Conservation (phyloP, 139 green algal species). For the Chlamydomonas sp. region DNA sequence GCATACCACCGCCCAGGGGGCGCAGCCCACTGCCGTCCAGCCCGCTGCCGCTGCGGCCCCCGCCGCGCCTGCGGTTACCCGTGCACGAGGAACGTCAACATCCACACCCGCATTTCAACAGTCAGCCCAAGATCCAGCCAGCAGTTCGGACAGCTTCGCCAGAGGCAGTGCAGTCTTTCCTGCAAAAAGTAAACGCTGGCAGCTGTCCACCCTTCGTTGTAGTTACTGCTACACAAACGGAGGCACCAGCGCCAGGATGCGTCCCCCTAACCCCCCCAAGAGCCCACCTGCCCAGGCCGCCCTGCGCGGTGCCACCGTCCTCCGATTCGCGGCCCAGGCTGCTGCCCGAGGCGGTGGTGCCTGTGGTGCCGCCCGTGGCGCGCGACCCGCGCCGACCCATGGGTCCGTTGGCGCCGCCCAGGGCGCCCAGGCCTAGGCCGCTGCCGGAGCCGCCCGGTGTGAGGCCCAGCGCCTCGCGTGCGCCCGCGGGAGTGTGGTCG, state of each 20-base stretch:
- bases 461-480: slow-evolving; percentile 20
- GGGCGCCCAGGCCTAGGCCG: slow-evolving; percentile 19
- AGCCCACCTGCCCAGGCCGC: neutral
- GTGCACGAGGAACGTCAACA: too few species aligned
- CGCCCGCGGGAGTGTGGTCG: neutral
- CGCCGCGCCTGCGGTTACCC: neutral
- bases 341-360: slow-evolving; percentile 20
- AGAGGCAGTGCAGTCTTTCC: neutral
- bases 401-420: neutral
- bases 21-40: too few species aligned
- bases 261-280: too few species aligned
- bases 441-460: neutral
- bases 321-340: neutral
- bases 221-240: neutral
- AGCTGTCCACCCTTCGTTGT: neutral
- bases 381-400: neutral
- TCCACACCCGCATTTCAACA: too few species aligned
- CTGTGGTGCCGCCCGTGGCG: slow-evolving; percentile 2
- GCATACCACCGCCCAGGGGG: neutral
- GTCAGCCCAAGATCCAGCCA: too few species aligned
- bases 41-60: neutral
- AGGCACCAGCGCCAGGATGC: too few species aligned
- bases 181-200: neutral
- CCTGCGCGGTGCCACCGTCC: neutral
- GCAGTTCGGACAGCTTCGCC: too few species aligned